phyloP scores from a whole-genome alignment of 176 grass and related monocot species.

The Ampelocalamus luodianensis region DNA sequence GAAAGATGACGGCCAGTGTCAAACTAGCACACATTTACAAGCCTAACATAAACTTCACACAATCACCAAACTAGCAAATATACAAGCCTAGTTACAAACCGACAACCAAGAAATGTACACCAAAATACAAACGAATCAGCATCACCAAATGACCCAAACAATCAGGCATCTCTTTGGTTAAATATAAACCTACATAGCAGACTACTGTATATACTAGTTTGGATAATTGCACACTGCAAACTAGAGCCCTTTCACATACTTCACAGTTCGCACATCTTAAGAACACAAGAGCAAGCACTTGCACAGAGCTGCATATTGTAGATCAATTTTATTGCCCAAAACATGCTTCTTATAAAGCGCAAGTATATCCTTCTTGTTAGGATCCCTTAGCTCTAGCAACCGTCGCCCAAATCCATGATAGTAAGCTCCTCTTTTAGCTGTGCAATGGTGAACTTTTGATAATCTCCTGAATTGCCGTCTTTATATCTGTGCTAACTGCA shows the following conservation, averaged over 20 bases:
- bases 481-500: conserved; percentile 41
- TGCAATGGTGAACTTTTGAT: conserved; percentile 63
- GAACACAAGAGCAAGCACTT: not conserved
- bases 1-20: not conserved
- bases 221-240: conserved; percentile 3
- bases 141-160: not conserved
- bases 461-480: conserved; percentile 52
- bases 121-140: conserved; percentile 36
- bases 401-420: conserved; percentile 63
- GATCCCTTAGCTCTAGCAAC: conserved; percentile 62
- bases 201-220: conserved; percentile 17
- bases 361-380: conserved; percentile 68
- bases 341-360: conserved; percentile 76
- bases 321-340: conserved; percentile 44
- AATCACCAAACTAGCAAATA: conserved; percentile 28
- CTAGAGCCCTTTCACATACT: not conserved
- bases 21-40: conserved; percentile 31
- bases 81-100: not conserved
- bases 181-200: not conserved
- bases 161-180: conserved; percentile 27
- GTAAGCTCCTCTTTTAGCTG: conserved; percentile 72
- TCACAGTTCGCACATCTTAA: conserved; percentile 10
- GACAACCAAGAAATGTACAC: not conserved
- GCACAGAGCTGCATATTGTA: not conserved
- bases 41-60: not conserved